Conservation (phyloP, 768 basidiomycete species). For the Jaapia argillacea region DNA sequence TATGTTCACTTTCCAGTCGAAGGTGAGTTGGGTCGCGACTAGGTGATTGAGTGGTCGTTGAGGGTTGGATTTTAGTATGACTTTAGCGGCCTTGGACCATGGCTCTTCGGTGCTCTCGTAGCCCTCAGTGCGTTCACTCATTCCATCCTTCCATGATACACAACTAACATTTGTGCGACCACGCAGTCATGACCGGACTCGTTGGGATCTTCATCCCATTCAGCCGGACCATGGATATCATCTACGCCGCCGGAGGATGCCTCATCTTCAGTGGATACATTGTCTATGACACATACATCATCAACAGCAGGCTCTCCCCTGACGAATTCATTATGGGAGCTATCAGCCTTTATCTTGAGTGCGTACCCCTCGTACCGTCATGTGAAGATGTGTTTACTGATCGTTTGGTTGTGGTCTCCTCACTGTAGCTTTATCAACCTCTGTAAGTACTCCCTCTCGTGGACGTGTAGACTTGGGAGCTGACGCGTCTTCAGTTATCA, state of each 20-base stretch:
- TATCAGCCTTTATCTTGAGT: conserved; percentile 93
- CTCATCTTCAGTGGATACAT: conserved; percentile 86
- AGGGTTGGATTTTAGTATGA: conserved; percentile 59
- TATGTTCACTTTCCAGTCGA: conserved; percentile 90
- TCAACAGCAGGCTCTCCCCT: conserved; percentile 81
- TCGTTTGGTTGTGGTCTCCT: conserved; percentile 12
- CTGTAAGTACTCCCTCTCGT: conserved; percentile 46
- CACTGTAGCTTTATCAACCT: conserved; percentile 78
- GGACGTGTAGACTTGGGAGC: conserved; percentile 2
- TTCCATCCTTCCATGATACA: neutral
- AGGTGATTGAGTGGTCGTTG: neutral
- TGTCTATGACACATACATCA: conserved; percentile 84
- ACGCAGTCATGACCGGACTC: conserved; percentile 74
- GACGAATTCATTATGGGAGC: conserved; percentile 92
- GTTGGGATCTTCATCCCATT: conserved; percentile 87
- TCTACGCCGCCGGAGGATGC: conserved; percentile 69
- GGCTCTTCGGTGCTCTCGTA: conserved; percentile 77
- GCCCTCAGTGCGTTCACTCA: conserved; percentile 48
- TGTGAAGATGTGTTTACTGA: neutral
- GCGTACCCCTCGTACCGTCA: conserved; percentile 21
- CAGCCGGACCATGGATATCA: conserved; percentile 67
- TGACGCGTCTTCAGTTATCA: conserved; percentile 46
- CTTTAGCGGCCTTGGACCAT: conserved; percentile 87
- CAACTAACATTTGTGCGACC: too few relatives aligned
- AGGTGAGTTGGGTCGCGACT: conserved; percentile 35